These are phyloP conservation scores for Carallia brachiata DNA, from an alignment of 345 rosid species.

Conservation along the genomic window DNA sequence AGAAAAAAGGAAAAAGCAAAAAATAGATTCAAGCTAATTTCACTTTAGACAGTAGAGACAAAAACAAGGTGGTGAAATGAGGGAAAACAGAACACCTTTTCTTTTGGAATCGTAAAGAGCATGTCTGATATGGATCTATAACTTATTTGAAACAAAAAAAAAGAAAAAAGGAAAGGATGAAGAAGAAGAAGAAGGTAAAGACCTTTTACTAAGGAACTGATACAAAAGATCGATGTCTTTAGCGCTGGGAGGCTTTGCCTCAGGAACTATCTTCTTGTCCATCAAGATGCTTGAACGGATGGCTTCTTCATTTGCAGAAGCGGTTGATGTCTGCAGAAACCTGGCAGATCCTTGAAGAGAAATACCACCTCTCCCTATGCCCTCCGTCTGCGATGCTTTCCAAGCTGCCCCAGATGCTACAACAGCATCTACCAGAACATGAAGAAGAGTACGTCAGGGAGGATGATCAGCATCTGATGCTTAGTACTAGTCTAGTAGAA, in stretches of 20 bases:
- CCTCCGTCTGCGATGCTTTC: not conserved
- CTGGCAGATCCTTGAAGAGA: conserved; percentile 15
- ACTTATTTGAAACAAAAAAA: not conserved
- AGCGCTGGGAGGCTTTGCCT: conserved; percentile 71
- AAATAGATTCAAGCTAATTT: not conserved
- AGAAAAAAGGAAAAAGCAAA: not conserved
- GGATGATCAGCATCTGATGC: too few relatives aligned
- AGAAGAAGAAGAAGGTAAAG: not conserved
- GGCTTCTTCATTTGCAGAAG: conserved; percentile 28
- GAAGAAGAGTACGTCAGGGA: too few relatives aligned
- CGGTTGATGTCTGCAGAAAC: conserved; percentile 44
- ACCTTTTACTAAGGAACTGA: conserved; percentile 75
- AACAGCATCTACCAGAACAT: too few relatives aligned
- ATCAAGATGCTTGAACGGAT: conserved; percentile 25
- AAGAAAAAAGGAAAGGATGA: not conserved
- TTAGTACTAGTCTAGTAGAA: too few relatives aligned
- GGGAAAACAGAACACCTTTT: too few relatives aligned
- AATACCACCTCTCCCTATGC: conserved; percentile 23
- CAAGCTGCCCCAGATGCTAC: too few relatives aligned
- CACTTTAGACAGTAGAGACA: not conserved
- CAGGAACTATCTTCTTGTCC: conserved; percentile 73
- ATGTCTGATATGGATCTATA: not conserved
- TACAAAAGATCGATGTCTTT: conserved; percentile 54
- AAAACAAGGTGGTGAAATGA: too few relatives aligned
- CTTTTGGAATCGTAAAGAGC: not conserved